Conservation (phyloP, 139 green algal genomes). For the Chlamydomonas sphaeroides region DNA sequence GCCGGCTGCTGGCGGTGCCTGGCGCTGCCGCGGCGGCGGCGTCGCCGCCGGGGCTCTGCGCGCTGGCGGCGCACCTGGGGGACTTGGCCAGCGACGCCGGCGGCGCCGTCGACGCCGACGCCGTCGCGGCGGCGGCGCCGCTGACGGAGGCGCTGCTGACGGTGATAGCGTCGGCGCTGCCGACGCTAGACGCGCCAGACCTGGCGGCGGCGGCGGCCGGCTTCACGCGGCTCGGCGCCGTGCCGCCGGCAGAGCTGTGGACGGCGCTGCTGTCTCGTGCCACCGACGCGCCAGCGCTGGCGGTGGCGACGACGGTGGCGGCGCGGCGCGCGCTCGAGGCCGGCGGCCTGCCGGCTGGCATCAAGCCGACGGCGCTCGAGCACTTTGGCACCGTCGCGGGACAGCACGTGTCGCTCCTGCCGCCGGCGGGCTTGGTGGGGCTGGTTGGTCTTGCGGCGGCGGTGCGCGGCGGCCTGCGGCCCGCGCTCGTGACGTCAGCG, state of each 20-base stretch:
- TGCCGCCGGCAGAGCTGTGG: conserved; percentile 28
- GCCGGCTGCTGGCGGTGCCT: neutral
- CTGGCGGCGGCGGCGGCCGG: conserved; percentile 7
- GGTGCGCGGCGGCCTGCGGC: conserved; percentile 4
- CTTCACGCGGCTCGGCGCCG: neutral
- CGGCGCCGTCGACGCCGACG: no score
- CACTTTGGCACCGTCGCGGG: conserved; percentile 9
- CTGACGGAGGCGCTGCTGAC: conserved; percentile 25
- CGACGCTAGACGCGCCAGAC: conserved; percentile 21
- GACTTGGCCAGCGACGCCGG: neutral
- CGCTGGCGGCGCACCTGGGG: conserved; percentile 13
- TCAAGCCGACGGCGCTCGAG: neutral
- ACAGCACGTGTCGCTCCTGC: conserved; percentile 12
- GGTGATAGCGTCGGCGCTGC: neutral
- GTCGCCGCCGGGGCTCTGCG: neutral
- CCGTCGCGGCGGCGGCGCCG: neutral
- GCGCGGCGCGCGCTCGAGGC: conserved; percentile 16
- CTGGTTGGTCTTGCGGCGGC: conserved; percentile 4
- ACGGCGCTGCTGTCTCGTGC: conserved; percentile 19
- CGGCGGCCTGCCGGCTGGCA: conserved; percentile 9
- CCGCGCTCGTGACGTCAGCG: neutral
- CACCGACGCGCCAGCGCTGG: conserved; percentile 1
- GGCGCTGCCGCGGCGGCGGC: neutral
- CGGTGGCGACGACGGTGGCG: neutral
- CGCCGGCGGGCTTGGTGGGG: conserved; percentile 3